Conservation (phyloP, 495 filamentous ascomycete species). For the Penicillium coprophilum region DNA sequence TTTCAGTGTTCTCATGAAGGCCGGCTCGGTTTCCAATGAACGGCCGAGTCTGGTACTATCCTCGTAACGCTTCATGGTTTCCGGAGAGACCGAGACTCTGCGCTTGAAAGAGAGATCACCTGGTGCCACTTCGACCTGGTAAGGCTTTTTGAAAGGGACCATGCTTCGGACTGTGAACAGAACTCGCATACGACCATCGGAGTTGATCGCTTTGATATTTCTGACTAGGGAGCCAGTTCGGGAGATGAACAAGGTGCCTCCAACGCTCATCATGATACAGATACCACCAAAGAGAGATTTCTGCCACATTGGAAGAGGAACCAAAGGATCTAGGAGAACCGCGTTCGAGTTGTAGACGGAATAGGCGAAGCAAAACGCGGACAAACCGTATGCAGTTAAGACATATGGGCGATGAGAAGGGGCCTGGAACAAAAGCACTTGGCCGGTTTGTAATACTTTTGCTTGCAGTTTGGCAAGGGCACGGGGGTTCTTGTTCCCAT, state of each 20-base stretch:
- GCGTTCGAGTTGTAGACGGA: constrained; percentile 55
- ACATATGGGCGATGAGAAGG: constrained; percentile 61
- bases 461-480: constrained; percentile 36
- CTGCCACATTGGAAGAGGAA: constrained; percentile 40
- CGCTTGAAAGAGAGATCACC: constrained; percentile 20
- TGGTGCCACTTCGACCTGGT: constrained; percentile 33
- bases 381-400: constrained; percentile 54
- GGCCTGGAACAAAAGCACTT: constrained; percentile 57
- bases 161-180: constrained; percentile 41
- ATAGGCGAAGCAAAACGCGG: constrained; percentile 57
- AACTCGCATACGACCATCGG: constrained; percentile 32
- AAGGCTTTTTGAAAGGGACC: constrained; percentile 44
- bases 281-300: constrained; percentile 40
- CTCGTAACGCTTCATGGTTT: constrained; percentile 26
- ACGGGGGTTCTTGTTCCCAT: constrained; percentile 18
- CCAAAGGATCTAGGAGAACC: constrained; percentile 36
- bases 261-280: constrained; percentile 44
- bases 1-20: constrained; percentile 36
- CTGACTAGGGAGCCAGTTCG: constrained; percentile 38
- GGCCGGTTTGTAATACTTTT: constrained; percentile 23
- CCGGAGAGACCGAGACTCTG: constrained; percentile 31
- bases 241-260: constrained; percentile 42
- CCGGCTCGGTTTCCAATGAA: constrained; percentile 18
- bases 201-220: constrained; percentile 37
- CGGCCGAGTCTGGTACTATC: constrained; percentile 22